A percentile compares a stretch with the other conserved stretches of the same genome.
Evolutionary conservation across 345 rosid genomes (phyloP).

Genomic region (Eucalyptus coolabah): DNA sequence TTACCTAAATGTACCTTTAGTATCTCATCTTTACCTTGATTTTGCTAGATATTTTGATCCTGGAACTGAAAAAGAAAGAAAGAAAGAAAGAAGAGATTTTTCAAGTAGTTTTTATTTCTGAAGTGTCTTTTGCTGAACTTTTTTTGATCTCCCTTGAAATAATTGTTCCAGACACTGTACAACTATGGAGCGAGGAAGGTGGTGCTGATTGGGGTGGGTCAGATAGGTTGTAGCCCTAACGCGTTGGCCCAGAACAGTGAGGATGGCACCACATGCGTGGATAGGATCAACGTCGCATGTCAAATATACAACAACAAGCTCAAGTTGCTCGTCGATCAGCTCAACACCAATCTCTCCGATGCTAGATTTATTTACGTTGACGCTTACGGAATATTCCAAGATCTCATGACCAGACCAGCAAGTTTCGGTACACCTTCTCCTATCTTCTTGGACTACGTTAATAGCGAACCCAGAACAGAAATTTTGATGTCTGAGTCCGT

Average conservation of each 20-base stretch:
- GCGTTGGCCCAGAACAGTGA: conserved; percentile 13
- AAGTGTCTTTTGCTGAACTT: neutral
- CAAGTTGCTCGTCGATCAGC: conserved; percentile 13
- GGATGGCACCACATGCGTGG: conserved; percentile 20
- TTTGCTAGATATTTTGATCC: neutral
- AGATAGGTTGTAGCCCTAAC: conserved; percentile 36
- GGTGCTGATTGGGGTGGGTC: conserved; percentile 26
- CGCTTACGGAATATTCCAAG: conserved; percentile 19
- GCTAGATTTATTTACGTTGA: conserved; percentile 21
- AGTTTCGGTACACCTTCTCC: neutral
- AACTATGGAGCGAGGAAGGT: conserved; percentile 35
- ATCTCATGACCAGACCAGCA: neutral
- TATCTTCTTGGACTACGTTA: neutral
- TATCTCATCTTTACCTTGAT: neutral
- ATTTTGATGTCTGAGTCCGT: neutral
- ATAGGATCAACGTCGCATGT: conserved; percentile 17
- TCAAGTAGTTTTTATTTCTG: neutral
- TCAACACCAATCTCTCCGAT: conserved; percentile 21
- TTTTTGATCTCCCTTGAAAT: neutral
- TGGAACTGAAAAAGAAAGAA: neutral
- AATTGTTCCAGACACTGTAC: conserved; percentile 14
- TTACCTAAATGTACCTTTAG: accelerated
- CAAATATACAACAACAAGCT: conserved; percentile 29
- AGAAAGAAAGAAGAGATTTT: neutral
- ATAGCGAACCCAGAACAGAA: neutral